Percentiles rank a stretch among this genome's conserved stretches.
Evolutionary conservation across 2,329 filamentous ascomycete genomes (phyloP).

Genomic region (Alternaria arbusti): DNA sequence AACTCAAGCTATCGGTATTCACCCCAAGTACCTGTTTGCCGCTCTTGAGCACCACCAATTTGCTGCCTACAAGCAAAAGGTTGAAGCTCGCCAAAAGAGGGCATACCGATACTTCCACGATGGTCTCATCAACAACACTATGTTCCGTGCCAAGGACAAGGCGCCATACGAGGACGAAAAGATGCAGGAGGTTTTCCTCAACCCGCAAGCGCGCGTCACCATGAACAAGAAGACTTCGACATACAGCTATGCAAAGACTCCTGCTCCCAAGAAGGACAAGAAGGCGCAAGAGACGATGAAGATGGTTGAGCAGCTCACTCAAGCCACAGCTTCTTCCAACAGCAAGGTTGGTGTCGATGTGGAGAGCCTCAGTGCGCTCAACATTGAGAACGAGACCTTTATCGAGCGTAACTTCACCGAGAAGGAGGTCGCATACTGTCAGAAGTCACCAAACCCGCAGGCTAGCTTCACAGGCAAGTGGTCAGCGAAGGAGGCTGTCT

Average conservation of each 20-base stretch:
- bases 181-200: conserved; percentile 87
- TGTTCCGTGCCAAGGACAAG: conserved; percentile 95
- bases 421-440: conserved; percentile 85
- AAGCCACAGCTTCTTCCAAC: conserved; percentile 62
- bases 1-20: conserved; percentile 94
- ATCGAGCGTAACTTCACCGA: conserved; percentile 92
- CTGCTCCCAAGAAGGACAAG: conserved; percentile 68
- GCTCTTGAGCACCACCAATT: conserved; percentile 89
- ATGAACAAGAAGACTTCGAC: conserved; percentile 85
- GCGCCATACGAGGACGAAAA: conserved; percentile 89
- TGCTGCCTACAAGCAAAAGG: conserved; percentile 82
- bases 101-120: conserved; percentile 99
- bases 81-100: conserved; percentile 95
- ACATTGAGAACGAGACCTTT: conserved; percentile 93
- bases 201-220: conserved; percentile 86
- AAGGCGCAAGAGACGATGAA: conserved; percentile 69
- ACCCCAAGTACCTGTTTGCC: conserved; percentile 94
- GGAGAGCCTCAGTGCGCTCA: conserved; percentile 84
- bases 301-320: conserved; percentile 78
- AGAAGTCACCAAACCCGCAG: conserved; percentile 76
- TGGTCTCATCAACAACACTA: conserved; percentile 94
- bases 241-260: conserved; percentile 69
- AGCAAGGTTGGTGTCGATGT: conserved; percentile 94
- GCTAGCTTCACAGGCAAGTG: conserved; percentile 94
- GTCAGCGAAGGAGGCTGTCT: conserved; percentile 98